phyloP scores from a whole-genome alignment of 1,284 basidiomycete genomes.

The Pulveroboletus ridleyi region DNA sequence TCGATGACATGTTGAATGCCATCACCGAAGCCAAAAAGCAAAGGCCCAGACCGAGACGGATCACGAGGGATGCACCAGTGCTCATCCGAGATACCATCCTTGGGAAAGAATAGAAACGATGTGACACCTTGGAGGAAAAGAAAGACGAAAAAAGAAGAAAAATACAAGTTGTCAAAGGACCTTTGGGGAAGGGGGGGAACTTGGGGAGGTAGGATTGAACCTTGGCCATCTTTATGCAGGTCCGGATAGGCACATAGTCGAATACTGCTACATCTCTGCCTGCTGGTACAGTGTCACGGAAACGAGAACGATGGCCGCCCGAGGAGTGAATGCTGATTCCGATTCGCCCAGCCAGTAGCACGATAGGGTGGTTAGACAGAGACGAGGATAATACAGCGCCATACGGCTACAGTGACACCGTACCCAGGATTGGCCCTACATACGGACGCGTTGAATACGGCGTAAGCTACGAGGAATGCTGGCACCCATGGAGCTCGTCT shows the following conservation, averaged over 20 bases:
- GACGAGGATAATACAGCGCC: neutral
- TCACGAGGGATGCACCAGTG: conserved; percentile 10
- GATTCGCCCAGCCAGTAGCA: conserved; percentile 27
- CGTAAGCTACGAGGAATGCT: neutral
- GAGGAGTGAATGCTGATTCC: conserved; percentile 10
- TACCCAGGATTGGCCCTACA: too few species aligned
- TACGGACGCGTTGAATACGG: too few species aligned
- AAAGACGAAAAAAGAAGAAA: too few species aligned
- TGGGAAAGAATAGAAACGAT: neutral
- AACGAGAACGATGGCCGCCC: conserved; percentile 2
- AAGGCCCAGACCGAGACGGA: conserved; percentile 25
- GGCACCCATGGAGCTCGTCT: neutral
- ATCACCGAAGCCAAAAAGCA: conserved; percentile 21
- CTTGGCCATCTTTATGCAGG: conserved; percentile 27
- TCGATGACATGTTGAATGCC: conserved; percentile 32
- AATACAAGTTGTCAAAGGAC: neutral
- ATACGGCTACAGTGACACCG: conserved; percentile 2
- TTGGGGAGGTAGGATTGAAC: neutral
- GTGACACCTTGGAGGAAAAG: neutral
- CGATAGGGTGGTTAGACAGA: conserved; percentile 4
- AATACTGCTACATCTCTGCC: conserved; percentile 16
- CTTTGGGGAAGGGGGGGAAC: neutral
- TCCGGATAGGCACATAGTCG: conserved; percentile 19
- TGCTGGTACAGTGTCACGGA: conserved; percentile 11
- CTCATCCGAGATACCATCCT: conserved; percentile 23